These are phyloP conservation scores for Barbatosphaeria neglecta DNA, from an alignment of 495 filamentous ascomycete species.

Conservation along the genomic window DNA sequence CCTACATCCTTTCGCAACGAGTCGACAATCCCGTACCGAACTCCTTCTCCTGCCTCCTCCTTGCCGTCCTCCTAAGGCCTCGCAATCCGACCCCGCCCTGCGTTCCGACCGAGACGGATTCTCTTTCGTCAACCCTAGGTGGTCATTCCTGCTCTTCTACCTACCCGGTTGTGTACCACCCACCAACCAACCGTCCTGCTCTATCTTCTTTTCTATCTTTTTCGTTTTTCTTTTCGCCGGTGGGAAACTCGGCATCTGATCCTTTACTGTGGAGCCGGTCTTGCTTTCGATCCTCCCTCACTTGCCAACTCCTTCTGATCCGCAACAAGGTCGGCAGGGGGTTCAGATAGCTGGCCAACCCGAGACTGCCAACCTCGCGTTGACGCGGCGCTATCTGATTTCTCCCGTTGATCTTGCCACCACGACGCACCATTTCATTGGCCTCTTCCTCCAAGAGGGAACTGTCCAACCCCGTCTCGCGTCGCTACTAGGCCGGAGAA, in stretches of 20 bases:
- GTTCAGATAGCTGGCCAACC: neutral
- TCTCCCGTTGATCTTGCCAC: neutral
- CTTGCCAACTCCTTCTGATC: neutral
- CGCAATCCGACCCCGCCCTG: neutral
- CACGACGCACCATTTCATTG: neutral
- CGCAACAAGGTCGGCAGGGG: neutral
- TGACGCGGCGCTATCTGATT: neutral
- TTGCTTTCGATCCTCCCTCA: neutral
- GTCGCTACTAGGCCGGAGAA: neutral
- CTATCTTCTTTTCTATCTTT: neutral
- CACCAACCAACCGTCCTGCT: neutral
- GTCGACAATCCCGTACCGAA: neutral
- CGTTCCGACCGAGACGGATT: neutral
- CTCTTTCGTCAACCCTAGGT: neutral
- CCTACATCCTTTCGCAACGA: neutral
- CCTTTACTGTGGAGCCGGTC: neutral
- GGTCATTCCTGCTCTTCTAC: neutral
- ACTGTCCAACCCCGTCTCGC: neutral
- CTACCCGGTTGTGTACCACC: neutral
- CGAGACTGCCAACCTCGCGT: neutral
- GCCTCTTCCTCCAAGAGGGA: neutral
- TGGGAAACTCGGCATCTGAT: conserved; percentile 1
- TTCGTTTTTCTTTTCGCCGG: neutral
- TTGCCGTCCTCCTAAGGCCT: neutral
- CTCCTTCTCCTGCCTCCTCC: neutral